Base-by-base conservation (phyloP, 2,329 filamentous ascomycete species). In the Ceratocystis papillata region DNA sequence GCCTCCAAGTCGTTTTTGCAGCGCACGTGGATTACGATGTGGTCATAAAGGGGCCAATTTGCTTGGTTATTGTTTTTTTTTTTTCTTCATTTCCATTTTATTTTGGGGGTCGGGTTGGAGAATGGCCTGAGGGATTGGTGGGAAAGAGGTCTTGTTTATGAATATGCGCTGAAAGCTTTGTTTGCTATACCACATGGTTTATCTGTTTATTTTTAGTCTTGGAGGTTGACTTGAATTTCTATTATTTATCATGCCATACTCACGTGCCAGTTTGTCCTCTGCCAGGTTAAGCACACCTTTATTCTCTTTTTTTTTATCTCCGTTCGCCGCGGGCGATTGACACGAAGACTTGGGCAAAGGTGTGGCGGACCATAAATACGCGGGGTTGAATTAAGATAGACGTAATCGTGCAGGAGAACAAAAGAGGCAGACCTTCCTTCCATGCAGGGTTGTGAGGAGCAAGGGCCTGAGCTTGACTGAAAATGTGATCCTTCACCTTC, bases 11-110 rank as follows among this genome's bases (percentile, higher is more conserved):
- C 71, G 20, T 72, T 76, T 55, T 70, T 69, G 67, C 71, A 70
- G 61, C 73, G 76, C 3, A 72, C 69, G 46, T 78, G 77, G 76
- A 74, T 76, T 69, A 73, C 70, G 66, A 67, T 77, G 62, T 78
- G 76, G 77, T 77, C 74, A 17, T 68, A 25, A 63, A 60, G 60
- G 57, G 12, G n/a, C n/a, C 8, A 30, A 30, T 25, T 6, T n/a
- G 2, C 22, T 22, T n/a, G 48, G 48, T 41, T 15, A 41, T 15
- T 12, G 37, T 4, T 4, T 0, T 12, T 53, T 7, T 20, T 50
- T 25, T 50, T 50, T 50, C 2, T 25, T n/a, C 22, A 22, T 53
- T 53, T 53, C 5, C 8, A n/a, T 48, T 48, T 20, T 48, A 8
- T 48, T 48, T 48, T n/a, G 20, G 2, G 5, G 46, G 8, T 48